A percentile compares a stretch with the other conserved stretches of the same genome.
These are phyloP conservation scores for Penicillium samsonianum DNA, from an alignment of 495 filamentous ascomycete species.

Conservation along the genomic window DNA sequence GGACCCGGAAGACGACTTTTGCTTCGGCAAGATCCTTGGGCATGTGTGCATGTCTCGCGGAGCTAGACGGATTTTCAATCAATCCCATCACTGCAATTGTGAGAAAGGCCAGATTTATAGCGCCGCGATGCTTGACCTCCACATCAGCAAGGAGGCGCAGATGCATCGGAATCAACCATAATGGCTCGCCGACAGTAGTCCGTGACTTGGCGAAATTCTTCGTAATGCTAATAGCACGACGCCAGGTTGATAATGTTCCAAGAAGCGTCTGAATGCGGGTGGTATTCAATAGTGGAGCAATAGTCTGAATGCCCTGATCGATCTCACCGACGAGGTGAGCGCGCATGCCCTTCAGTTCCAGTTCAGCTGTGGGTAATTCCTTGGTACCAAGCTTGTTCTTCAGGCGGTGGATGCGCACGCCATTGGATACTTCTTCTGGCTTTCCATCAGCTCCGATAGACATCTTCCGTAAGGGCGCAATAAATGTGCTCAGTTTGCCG, in stretches of 20 bases:
- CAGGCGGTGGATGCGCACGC: conserved; percentile 62
- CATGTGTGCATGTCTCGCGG: too few relatives aligned
- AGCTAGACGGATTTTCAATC: too few relatives aligned
- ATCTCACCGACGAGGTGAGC: conserved; percentile 63
- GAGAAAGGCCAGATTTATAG: conserved; percentile 62
- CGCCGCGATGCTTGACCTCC: conserved; percentile 54
- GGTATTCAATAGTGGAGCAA: conserved; percentile 66
- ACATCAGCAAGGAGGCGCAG: conserved; percentile 59
- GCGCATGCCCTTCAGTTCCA: conserved; percentile 61
- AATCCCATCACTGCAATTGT: conserved; percentile 39
- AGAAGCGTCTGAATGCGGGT: conserved; percentile 65
- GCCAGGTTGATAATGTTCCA: conserved; percentile 56
- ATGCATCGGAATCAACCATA: conserved; percentile 60
- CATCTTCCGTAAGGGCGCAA: conserved; percentile 59
- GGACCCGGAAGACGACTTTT: conserved; percentile 55
- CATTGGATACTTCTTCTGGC: conserved; percentile 52
- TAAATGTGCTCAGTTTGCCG: conserved; percentile 63
- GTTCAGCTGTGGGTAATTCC: conserved; percentile 67
- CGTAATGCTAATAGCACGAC: conserved; percentile 61
- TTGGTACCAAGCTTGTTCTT: conserved; percentile 73
- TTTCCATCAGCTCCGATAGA: conserved; percentile 27
- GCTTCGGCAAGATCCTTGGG: conserved; percentile 12
- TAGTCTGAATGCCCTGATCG: conserved; percentile 63
- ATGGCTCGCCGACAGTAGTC: conserved; percentile 47
- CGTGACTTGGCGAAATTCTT: conserved; percentile 58